These are phyloP conservation scores for Austroboletus olivaceoglutinosus DNA, from an alignment of 1,284 basidiomycete genomes.

Conservation along the genomic window DNA sequence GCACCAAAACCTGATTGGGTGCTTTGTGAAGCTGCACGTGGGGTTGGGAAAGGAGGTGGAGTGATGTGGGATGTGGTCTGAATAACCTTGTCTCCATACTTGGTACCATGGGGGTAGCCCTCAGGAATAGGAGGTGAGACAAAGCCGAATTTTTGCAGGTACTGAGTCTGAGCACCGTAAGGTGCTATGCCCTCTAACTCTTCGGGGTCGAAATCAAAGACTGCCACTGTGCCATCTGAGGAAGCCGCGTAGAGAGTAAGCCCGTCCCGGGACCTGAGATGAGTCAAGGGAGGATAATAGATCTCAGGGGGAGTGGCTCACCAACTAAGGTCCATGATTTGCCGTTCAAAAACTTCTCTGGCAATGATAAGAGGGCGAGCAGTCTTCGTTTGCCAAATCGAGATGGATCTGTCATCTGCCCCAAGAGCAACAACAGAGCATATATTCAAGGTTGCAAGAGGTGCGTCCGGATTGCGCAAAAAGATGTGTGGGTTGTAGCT, in stretches of 20 bases:
- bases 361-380: slow-evolving; percentile 89
- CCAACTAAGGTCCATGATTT: slow-evolving; percentile 97
- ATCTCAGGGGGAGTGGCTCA: slow-evolving; percentile 36
- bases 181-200: slow-evolving; percentile 86
- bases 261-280: slow-evolving; percentile 84
- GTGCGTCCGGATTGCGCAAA: slow-evolving; percentile 64
- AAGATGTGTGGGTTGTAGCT: slow-evolving; percentile 93
- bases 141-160: slow-evolving; percentile 80
- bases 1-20: slow-evolving; percentile 40
- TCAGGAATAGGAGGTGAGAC: slow-evolving; percentile 59
- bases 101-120: slow-evolving; percentile 59
- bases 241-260: slow-evolving; percentile 92
- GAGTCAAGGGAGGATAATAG: slow-evolving; percentile 6
- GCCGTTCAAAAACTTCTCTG: slow-evolving; percentile 90
- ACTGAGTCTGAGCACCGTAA: slow-evolving; percentile 68
- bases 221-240: slow-evolving; percentile 91
- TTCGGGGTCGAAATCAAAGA: slow-evolving; percentile 75
- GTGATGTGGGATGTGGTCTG: slow-evolving; percentile 40
- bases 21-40: slow-evolving; percentile 29
- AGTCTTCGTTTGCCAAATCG: slow-evolving; percentile 91
- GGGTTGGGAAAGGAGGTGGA: slow-evolving; percentile 48
- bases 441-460: slow-evolving; percentile 73
- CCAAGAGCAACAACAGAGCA: slow-evolving; percentile 87
- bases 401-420: slow-evolving; percentile 85
- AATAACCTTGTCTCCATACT: slow-evolving; percentile 22